Conservation (phyloP, 208 protist genomes). For the Angomonas deanei region DNA sequence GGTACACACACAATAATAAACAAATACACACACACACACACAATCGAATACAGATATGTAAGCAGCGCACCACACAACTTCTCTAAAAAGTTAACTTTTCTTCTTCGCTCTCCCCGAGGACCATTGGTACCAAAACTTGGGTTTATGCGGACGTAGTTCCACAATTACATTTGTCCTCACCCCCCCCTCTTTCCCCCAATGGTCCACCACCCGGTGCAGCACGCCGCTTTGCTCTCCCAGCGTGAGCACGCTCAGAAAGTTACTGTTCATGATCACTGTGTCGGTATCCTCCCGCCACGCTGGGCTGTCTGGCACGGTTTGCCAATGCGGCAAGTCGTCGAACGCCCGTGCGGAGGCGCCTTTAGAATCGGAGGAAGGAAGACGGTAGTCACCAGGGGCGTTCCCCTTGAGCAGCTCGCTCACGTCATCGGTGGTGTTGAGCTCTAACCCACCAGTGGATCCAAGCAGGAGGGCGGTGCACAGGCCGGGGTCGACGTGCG, state of each 20-base stretch:
- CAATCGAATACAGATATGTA: no score
- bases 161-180: constrained; percentile 62
- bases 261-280: constrained; percentile 30
- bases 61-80: no score
- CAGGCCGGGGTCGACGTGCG: constrained; percentile 73
- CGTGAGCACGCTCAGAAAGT: constrained; percentile 40
- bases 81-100: background rate
- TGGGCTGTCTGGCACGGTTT: constrained; percentile 3
- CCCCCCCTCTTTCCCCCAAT: constrained; percentile 21
- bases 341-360: no score
- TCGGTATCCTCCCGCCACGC: constrained; percentile 7
- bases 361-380: background rate
- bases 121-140: constrained; percentile 24
- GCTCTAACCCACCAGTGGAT: constrained; percentile 48
- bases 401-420: background rate
- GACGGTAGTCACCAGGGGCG: background rate
- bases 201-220: constrained; percentile 49
- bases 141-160: constrained; percentile 46
- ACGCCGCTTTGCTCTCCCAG: constrained; percentile 26
- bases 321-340: constrained; percentile 18
- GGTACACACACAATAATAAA: no score
- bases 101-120: background rate
- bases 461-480: constrained; percentile 57
- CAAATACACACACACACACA: no score
- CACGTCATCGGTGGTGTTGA: constrained; percentile 14